Conservation (phyloP, 306 rosid species). For the Elaeagnus macrophylla region DNA sequence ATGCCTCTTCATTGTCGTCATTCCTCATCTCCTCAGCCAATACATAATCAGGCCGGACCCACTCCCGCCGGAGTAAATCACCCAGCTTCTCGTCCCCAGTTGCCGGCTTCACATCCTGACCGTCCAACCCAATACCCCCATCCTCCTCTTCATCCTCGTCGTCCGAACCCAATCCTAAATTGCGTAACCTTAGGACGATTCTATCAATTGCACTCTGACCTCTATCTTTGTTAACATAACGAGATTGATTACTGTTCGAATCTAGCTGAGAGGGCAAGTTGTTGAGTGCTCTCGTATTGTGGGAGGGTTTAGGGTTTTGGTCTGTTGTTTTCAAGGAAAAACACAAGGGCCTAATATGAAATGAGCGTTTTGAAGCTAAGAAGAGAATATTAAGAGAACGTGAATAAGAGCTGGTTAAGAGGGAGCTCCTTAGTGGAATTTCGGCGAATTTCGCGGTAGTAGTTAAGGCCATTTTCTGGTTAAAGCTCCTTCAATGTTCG, state of each 20-base stretch:
- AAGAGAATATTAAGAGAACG: conserved; percentile 32
- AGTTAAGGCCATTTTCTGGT: conserved; percentile 34
- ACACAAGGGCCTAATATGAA: conserved; percentile 30
- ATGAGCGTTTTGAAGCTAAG: conserved; percentile 38
- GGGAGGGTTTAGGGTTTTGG: conserved; percentile 21
- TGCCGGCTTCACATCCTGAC: conserved; percentile 24
- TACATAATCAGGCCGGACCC: conserved; percentile 61
- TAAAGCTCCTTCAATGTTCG: neutral
- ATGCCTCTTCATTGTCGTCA: conserved; percentile 25
- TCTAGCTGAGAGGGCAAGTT: conserved; percentile 43
- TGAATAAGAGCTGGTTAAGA: conserved; percentile 33
- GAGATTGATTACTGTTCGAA: conserved; percentile 22
- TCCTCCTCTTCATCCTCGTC: conserved; percentile 34
- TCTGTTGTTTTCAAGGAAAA: conserved; percentile 34
- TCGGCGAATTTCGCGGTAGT: conserved; percentile 41
- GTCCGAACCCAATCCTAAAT: conserved; percentile 52
- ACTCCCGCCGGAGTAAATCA: conserved; percentile 64
- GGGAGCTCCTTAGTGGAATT: conserved; percentile 38
- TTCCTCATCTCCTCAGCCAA: conserved; percentile 26
- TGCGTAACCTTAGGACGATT: conserved; percentile 63
- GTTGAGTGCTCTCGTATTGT: conserved; percentile 39
- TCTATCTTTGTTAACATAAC: conserved; percentile 23
- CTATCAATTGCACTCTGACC: conserved; percentile 66
- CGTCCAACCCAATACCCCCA: conserved; percentile 22
- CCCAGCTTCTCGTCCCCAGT: conserved; percentile 77